Evolutionary conservation across 495 filamentous ascomycete genomes (phyloP).

Genomic region (Xeromyces bisporus): DNA sequence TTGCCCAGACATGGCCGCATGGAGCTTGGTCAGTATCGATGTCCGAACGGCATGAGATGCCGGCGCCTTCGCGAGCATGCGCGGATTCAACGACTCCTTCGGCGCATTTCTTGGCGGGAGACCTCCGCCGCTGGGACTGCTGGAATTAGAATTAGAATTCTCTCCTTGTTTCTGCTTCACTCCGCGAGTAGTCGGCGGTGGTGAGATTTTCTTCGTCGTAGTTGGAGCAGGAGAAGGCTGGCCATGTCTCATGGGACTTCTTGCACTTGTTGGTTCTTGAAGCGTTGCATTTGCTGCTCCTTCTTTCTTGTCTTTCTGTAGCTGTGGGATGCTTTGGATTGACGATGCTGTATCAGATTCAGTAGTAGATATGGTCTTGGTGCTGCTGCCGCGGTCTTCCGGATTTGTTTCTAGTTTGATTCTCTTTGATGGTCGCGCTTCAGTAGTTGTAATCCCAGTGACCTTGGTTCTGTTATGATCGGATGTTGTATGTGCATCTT

Average conservation of each 20-base stretch:
- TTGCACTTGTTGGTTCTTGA: background rate
- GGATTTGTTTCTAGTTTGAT: slow-evolving; percentile 3
- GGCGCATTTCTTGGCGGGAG: slow-evolving; percentile 18
- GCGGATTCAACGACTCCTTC: slow-evolving; percentile 54
- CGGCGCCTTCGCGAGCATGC: slow-evolving; percentile 56
- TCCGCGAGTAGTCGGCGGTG: slow-evolving; percentile 24
- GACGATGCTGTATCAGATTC: background rate
- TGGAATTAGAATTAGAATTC: background rate
- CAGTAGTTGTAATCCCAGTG: slow-evolving; percentile 1
- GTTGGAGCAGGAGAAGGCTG: too few relatives aligned
- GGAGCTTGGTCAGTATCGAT: slow-evolving; percentile 52
- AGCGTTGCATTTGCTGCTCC: slow-evolving; percentile 1
- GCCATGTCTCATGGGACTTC: too few relatives aligned
- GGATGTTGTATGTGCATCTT: background rate
- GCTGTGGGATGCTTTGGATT: background rate
- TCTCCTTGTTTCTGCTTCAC: slow-evolving; percentile 1
- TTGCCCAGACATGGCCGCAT: slow-evolving; percentile 53
- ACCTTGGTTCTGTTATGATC: background rate
- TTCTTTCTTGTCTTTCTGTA: background rate
- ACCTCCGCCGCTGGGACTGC: background rate
- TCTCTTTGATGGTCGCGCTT: slow-evolving; percentile 3
- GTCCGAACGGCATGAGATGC: slow-evolving; percentile 50
- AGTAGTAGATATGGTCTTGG: background rate
- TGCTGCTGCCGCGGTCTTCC: slow-evolving; percentile 1
- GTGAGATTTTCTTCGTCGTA: slow-evolving; percentile 7